Evolutionary conservation across 306 rosid genomes (phyloP), one percentile per base, ranked within the genome.

Genomic region (Psophocarpus tetragonolobus): DNA sequence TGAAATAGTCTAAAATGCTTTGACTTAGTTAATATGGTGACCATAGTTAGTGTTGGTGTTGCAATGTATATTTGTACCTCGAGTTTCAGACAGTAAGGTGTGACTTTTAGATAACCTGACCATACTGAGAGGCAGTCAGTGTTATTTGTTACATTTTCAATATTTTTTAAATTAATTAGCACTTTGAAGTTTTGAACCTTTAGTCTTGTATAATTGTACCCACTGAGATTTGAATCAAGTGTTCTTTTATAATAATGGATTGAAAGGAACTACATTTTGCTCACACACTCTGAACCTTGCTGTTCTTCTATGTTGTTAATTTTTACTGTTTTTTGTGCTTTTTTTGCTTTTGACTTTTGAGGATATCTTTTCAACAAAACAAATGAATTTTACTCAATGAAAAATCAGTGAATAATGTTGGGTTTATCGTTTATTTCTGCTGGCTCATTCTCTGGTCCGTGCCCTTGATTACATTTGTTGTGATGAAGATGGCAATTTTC

Each of bases 401-500:
- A 27, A 60, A 61, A 29, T 38, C 76, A 3, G 21, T 26, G 41
- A 33, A 68, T 68, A 45, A 6, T 51, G 32, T n/a, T 66, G 63
- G 38, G 70, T 38, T 63, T 51, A 26, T 50, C 17, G 70, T 38
- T 63, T 51, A 26, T 50, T 17, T 77, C 35, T 3, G 23, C 50
- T 65, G 47, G 41, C 35, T 65, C 65, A 39, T 54, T 62, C 33
- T 41, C 35, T 17, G 64, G 51, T 44, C 36, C 36, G 42, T 58
- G 26, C 14, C 23, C 32, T 20, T 30, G 70, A 29, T 65, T 60
- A 54, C 41, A 45, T 58, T 60, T 60, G 68, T 60, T 60, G 68
- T 73, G 32, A 32, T 72, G 75, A 65, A 65, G 54, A 15, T 51
- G 15, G 38, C 35, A 76, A 41, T 70, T 82, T 75, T 41, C 54